Percentiles rank a stretch among this genome's conserved stretches.
Evolutionary conservation across 2,329 filamentous ascomycete species (phyloP).

Genomic region (Monilinia aucupariae): DNA sequence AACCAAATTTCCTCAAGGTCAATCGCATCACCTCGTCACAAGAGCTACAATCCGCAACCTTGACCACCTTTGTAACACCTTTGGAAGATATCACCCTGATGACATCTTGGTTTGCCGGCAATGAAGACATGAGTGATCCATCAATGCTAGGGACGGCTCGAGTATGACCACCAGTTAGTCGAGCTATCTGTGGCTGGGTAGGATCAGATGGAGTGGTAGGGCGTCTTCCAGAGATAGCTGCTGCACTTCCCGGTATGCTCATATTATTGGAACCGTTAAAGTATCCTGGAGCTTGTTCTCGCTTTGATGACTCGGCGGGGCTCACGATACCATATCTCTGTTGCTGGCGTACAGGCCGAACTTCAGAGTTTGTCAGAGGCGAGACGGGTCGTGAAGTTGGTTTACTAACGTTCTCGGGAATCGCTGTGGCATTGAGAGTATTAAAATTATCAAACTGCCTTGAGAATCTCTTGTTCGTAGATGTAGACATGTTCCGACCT

Average conservation of each 20-base stretch:
- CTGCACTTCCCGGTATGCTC: slow-evolving; percentile 44
- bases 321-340: slow-evolving; percentile 56
- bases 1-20: slow-evolving; percentile 78
- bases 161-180: slow-evolving; percentile 62
- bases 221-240: slow-evolving; percentile 48
- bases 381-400: slow-evolving; percentile 64
- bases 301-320: slow-evolving; percentile 48
- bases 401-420: slow-evolving; percentile 43
- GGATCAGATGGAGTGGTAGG: slow-evolving; percentile 57
- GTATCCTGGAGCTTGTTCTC: slow-evolving; percentile 47
- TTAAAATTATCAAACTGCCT: slow-evolving; percentile 48
- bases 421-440: slow-evolving; percentile 30
- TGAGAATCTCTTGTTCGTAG: slow-evolving; percentile 59
- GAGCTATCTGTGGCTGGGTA: slow-evolving; percentile 49
- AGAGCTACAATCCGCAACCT: slow-evolving; percentile 84
- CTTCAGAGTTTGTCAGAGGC: slow-evolving; percentile 42
- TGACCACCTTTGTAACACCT: slow-evolving; percentile 87
- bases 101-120: slow-evolving; percentile 80
- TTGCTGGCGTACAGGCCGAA: slow-evolving; percentile 28
- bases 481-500: slow-evolving; percentile 42
- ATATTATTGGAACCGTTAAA: slow-evolving; percentile 46
- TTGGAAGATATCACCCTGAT: slow-evolving; percentile 91
- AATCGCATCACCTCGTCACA: slow-evolving; percentile 89
- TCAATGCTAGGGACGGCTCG: slow-evolving; percentile 81
- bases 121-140: slow-evolving; percentile 75